Percentiles rank a stretch among this genome's conserved stretches.
Evolutionary conservation across 2,329 filamentous ascomycete species (phyloP).

Genomic region (Pseudogymnoascus sp.): DNA sequence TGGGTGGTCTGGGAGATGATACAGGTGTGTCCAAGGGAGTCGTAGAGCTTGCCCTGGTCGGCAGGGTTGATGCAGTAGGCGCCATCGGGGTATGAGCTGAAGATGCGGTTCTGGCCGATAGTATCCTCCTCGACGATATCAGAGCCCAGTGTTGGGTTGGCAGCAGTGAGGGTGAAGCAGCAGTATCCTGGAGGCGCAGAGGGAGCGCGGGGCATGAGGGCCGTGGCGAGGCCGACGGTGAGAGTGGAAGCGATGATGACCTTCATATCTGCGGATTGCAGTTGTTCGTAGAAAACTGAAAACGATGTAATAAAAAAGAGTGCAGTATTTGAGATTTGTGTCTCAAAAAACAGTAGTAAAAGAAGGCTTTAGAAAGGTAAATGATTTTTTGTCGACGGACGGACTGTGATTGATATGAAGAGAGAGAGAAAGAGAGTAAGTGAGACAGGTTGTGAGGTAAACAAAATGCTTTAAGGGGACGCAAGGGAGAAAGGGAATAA

Average conservation of each 20-base stretch:
- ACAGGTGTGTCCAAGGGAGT: constrained; percentile 20
- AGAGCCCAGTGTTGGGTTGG: constrained; percentile 16
- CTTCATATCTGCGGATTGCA: neutral
- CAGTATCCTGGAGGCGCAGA: constrained; percentile 17
- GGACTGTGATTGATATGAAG: constrained; percentile 1
- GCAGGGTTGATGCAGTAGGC: constrained; percentile 18
- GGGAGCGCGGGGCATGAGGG: constrained; percentile 15
- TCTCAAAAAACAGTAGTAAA: neutral
- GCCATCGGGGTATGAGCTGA: constrained; percentile 19
- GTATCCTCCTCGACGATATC: constrained; percentile 18
- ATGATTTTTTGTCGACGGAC: neutral
- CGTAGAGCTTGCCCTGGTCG: constrained; percentile 16
- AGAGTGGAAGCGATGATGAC: constrained; percentile 11
- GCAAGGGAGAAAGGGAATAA: neutral
- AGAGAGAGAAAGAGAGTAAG: neutral
- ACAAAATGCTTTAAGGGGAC: constrained; percentile 7
- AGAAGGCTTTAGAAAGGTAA: neutral
- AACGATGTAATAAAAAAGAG: neutral
- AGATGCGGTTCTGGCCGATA: constrained; percentile 23
- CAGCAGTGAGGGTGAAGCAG: constrained; percentile 21
- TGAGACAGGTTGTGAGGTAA: neutral
- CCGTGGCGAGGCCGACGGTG: constrained; percentile 15
- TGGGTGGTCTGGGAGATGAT: constrained; percentile 17
- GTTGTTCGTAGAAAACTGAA: neutral
- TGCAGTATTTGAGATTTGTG: neutral